phyloP scores from a whole-genome alignment of 1,139 yeast species.

The Magnusiomyces sp. region DNA sequence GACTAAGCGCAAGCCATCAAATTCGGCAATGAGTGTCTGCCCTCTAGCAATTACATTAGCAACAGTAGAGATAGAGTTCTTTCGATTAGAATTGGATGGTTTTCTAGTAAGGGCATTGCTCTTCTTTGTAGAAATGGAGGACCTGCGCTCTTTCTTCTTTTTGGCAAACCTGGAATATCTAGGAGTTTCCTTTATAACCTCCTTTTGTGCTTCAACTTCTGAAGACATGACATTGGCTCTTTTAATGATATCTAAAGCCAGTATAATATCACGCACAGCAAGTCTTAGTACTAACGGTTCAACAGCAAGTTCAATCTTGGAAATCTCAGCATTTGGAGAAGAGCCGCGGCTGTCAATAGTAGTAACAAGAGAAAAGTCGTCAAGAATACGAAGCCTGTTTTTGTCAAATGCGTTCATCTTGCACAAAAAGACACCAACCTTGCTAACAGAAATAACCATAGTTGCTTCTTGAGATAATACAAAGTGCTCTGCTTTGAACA shows the following conservation, averaged over 20 bases:
- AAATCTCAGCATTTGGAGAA: slow-evolving; percentile 45
- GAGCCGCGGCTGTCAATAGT: slow-evolving; percentile 68
- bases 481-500: slow-evolving; percentile 77
- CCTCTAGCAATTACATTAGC: slow-evolving; percentile 39
- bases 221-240: slow-evolving; percentile 50
- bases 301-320: slow-evolving; percentile 59
- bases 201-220: slow-evolving; percentile 20
- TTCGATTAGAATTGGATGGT: not conserved
- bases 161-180: slow-evolving; percentile 22
- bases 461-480: slow-evolving; percentile 58
- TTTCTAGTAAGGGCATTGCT: not conserved
- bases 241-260: slow-evolving; percentile 67
- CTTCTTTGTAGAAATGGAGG: slow-evolving; percentile 2
- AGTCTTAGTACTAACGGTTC: slow-evolving; percentile 78
- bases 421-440: slow-evolving; percentile 80
- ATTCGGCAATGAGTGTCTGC: slow-evolving; percentile 59
- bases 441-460: slow-evolving; percentile 59
- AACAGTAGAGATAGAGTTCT: not conserved
- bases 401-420: slow-evolving; percentile 60
- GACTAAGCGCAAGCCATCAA: slow-evolving; percentile 81
- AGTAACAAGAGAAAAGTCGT: slow-evolving; percentile 77
- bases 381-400: slow-evolving; percentile 62
- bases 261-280: slow-evolving; percentile 75
- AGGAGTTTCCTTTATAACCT: slow-evolving; percentile 9
- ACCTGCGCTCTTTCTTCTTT: slow-evolving; percentile 4